Base-by-base conservation (phyloP, 2,329 filamentous ascomycete species). In the Botrytis aclada region DNA sequence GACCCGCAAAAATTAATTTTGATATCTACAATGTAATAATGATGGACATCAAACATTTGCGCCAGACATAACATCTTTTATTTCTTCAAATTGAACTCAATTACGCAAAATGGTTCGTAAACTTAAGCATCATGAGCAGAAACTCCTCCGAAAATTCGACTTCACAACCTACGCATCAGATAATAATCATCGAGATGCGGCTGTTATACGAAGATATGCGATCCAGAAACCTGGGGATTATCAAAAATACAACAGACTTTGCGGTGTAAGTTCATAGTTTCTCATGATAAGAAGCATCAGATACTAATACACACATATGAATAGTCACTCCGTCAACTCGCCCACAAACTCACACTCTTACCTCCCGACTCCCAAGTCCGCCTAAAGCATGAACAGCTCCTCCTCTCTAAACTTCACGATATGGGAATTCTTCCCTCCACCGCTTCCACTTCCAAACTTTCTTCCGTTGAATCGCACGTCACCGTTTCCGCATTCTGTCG, bases 101-200 rank as follows among this genome's bases (percentile, higher is more conserved):
- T 47, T 34, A 20, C 3, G n/a, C 25, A 87, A 77, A 37, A 98
- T 98, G 96, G 94, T 97, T 78, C 92, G 96, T 79, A 94, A 97
- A 86, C 90, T 99, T 81, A 98, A 98, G 85, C 89, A 97, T 84
- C 95, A 98, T 84, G 96, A 99, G 90, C 90, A 96, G 82, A 97
- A 96, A 88, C 92, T 98, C 81, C 89, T 98, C 77, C 87, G 88
- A 79, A 95, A 95, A 81, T 94, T 96, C 83, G 95, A 99, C 85
- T 97, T 99, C 84, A 91, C 95, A 82, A 96, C 92, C 80, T 97
- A 95, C 87, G 96, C 96, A 84, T 90, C 90, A 80, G 95, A 98
- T 84, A 89, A 92, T 80, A 87, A 89, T 79, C 96, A 99, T 85
- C 92, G 95, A 82, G 93, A 95, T 83, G 89, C 93, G 72, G 84